Base-by-base conservation (phyloP, 1,284 basidiomycete genomes). In the Heterobasidion irregulare region DNA sequence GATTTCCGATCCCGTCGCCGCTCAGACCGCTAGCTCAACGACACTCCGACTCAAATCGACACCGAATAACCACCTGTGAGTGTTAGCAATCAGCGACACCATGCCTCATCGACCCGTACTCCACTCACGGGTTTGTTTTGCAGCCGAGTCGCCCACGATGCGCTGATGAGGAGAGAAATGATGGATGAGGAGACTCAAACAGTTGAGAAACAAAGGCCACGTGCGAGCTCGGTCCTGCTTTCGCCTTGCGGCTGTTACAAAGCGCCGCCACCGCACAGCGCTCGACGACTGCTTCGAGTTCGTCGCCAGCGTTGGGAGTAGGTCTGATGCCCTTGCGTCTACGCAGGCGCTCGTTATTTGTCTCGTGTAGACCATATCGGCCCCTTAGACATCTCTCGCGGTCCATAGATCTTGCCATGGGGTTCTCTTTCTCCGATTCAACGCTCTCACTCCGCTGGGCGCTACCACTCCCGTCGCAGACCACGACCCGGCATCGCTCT, bases 1-100 rank as follows among this genome's bases (percentile, higher is more conserved):
- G 64, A 64, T 66, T 68, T 69, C 68, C 56, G 69, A 67, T 63
- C 61, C 62, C 66, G 70, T 71, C 70, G 70, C 69, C 69, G 71
- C 69, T 69, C 67, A 68, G 69, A 70, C 59, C 57, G 41, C 47
- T 51, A 55, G 18, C 38, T 41, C 38, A 49, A 46, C 36, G 53
- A 44, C 49, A 56, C 59, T 61, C 59, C 59, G 59, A 59, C 56
- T 57, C 52, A 61, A 58, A 52, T 59, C n/a, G 26, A 26, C 26
- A 26, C 26, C 26, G 26, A 26, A 26, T 26, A 26, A 26, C 26
- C 26, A 26, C 26, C 26, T 26, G 26, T 5, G 6, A 26, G 26
- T 26, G 26, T 26, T 5, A 26, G 26, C 26, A 26, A 26, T 26
- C 26, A 26, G 26, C 26, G 26, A 26, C 26, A 26, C 5, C 26